These are phyloP conservation scores for Castanea crenata DNA, from an alignment of 306 rosid genomes.

Conservation along the genomic window DNA sequence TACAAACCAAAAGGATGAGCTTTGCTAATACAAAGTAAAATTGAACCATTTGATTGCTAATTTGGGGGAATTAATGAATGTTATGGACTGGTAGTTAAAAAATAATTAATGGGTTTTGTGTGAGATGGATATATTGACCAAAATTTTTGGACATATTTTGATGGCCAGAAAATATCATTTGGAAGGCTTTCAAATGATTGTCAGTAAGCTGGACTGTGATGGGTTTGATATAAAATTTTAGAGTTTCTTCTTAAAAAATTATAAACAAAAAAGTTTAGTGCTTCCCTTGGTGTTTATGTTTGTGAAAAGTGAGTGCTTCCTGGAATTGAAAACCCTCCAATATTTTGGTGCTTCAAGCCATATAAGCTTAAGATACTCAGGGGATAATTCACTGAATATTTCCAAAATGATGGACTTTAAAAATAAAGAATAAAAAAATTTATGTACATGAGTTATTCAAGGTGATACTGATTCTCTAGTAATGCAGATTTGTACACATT, in stretches of 20 bases:
- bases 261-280: neutral
- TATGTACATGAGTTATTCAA: neutral
- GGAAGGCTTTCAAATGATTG: neutral
- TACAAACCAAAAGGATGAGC: neutral
- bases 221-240: neutral
- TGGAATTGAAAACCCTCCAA: neutral
- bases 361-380: neutral
- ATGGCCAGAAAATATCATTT: neutral
- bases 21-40: neutral
- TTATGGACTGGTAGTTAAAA: neutral
- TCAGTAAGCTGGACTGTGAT: neutral
- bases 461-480: neutral
- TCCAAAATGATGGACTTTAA: neutral
- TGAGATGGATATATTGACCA: neutral
- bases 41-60: neutral
- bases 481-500: neutral
- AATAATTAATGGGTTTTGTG: neutral
- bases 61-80: neutral
- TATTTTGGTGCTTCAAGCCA: neutral
- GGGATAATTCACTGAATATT: neutral
- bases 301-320: neutral
- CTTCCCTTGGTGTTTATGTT: neutral
- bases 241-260: no score
- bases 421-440: no score
- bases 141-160: neutral